Conservation (phyloP, 805 yeast species). For the Candida coquimbonensis region DNA sequence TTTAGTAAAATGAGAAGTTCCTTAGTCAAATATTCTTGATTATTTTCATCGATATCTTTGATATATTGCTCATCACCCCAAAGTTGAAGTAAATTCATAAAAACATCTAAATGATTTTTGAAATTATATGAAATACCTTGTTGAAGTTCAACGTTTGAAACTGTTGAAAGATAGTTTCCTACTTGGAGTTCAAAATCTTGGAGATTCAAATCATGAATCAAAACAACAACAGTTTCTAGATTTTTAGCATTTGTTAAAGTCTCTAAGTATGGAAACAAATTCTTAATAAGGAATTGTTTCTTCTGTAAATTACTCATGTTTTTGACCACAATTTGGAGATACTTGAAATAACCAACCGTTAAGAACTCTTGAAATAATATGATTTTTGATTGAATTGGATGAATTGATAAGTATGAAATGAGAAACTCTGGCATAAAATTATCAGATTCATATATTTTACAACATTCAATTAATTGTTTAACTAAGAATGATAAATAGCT, state of each 20-base stretch:
- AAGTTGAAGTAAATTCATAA: slow-evolving; percentile 11
- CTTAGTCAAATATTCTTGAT: slow-evolving; percentile 45
- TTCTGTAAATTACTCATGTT: slow-evolving; percentile 12
- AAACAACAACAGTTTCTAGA: slow-evolving; percentile 6
- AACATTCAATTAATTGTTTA: slow-evolving; percentile 11
- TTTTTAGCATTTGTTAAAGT: slow-evolving; percentile 4
- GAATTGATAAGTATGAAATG: slow-evolving; percentile 17
- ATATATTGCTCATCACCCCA: slow-evolving; percentile 35
- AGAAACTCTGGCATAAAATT: slow-evolving; percentile 9
- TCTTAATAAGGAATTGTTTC: slow-evolving; percentile 11
- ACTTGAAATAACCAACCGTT: slow-evolving; percentile 4
- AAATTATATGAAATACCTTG: slow-evolving; percentile 10
- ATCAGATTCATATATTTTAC: slow-evolving; percentile 2
- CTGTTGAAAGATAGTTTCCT: slow-evolving; percentile 3
- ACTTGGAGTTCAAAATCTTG: slow-evolving; percentile 6
- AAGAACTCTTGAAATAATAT: slow-evolving; percentile 12
- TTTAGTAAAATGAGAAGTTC: slow-evolving; percentile 34
- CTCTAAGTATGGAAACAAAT: slow-evolving; percentile 15
- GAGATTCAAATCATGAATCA: slow-evolving; percentile 8
- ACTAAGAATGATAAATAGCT: slow-evolving; percentile 10
- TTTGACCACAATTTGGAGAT: background rate
- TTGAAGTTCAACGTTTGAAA: slow-evolving; percentile 8
- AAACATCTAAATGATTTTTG: background rate
- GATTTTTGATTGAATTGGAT: slow-evolving; percentile 19
- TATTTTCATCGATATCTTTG: slow-evolving; percentile 31